Evolutionary conservation across 2,329 filamentous ascomycete genomes (phyloP).

Genomic region (Cordyceps farinosa): DNA sequence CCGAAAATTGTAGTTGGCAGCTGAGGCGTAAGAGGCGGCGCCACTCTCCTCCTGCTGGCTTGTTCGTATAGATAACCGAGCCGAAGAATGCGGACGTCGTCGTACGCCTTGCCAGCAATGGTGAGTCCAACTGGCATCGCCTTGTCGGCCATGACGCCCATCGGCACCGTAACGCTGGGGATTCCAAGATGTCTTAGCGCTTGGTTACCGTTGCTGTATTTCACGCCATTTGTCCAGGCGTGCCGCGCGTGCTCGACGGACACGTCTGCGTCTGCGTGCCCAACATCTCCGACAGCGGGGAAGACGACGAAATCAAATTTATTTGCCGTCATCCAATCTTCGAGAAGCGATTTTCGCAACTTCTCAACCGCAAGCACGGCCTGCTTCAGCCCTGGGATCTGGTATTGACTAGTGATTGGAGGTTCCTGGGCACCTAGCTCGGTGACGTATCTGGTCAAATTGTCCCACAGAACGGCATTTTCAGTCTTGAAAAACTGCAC

Average conservation of each 20-base stretch:
- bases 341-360: conserved; percentile 45
- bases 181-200: conserved; percentile 52
- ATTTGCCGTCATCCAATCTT: conserved; percentile 45
- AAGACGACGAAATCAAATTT: conserved; percentile 44
- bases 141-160: conserved; percentile 45
- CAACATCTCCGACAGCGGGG: conserved; percentile 47
- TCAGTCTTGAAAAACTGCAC: conserved; percentile 16
- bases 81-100: conserved; percentile 34
- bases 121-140: conserved; percentile 51
- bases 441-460: conserved; percentile 20
- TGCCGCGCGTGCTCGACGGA: conserved; percentile 22
- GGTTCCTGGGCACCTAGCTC: conserved; percentile 13
- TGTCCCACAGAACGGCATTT: conserved; percentile 23
- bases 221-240: conserved; percentile 40
- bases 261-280: conserved; percentile 42
- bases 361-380: conserved; percentile 44
- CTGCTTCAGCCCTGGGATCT: conserved; percentile 37
- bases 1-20: background rate
- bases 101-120: conserved; percentile 47
- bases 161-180: conserved; percentile 50
- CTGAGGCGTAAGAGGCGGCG: background rate
- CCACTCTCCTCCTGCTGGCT: background rate
- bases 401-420: conserved; percentile 32
- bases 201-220: conserved; percentile 51
- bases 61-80: conserved; percentile 13